Evolutionary conservation across 306 rosid genomes (phyloP), one percentile per base, ranked within the genome.

Genomic region (Cucumis hystrix): DNA sequence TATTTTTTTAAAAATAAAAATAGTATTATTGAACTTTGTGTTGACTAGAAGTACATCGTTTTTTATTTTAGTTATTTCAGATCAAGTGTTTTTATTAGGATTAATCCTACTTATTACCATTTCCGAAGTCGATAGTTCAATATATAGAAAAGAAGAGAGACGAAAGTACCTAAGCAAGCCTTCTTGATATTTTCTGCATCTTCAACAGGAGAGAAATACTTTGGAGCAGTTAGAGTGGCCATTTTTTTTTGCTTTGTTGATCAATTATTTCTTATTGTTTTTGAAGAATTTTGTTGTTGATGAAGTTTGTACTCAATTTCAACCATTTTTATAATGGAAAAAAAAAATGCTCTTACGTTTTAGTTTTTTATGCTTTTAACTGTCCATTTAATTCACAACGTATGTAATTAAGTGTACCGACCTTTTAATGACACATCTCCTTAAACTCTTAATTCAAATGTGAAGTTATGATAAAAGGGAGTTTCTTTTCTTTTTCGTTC

Each of bases 141-240:
- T 47, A 4, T 47, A 3, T 47, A 43, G 0, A 43, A 39, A 39
- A 7, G 10, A 12, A 14, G 30, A 67, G 74, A 33, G 1, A 10
- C 65, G 59, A 59, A 58, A 47, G 40, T 33, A 88, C 91, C 91
- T 83, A 80, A 69, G 69, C 89, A 88, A 66, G 91, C 86, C 62
- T 45, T 85, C 86, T 74, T 88, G 83, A 85, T 85, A 25, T 49
- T 79, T 77, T 88, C 83, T 43, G 87, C 91, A 9, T 88, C 91
- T 78, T 83, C 87, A 45, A 82, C 51, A 4, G 91, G 82, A 57
- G 86, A 83, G 74, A 55, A 85, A 56, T 82, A 78, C 57, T 80
- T 80, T 4, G 82, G 81, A 78, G 72, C 78, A 55, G 78, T 41
- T 49, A 80, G 77, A 80, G 87, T 78, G 57, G 82, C 79, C 91